Conservation (phyloP, 2,329 filamentous ascomycete species). For the Colletotrichum australisinense region DNA sequence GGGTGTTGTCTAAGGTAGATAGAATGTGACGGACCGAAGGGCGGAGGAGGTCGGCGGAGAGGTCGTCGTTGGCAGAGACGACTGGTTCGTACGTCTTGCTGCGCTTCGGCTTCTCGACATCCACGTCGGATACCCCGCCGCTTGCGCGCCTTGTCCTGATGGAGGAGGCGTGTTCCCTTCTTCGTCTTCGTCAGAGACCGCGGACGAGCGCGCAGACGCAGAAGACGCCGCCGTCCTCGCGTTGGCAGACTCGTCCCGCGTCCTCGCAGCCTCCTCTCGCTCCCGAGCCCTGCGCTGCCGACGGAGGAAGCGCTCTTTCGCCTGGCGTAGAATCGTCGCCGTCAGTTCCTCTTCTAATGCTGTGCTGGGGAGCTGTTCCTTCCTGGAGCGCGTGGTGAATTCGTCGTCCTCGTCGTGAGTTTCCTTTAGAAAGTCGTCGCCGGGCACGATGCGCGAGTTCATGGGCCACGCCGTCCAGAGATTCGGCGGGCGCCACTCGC, state of each 20-base stretch:
- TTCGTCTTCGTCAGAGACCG: not conserved
- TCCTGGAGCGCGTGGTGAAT: slow-evolving; percentile 61
- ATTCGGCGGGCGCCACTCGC: slow-evolving; percentile 63
- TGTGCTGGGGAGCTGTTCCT: slow-evolving; percentile 62
- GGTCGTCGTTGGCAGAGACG: slow-evolving; percentile 77
- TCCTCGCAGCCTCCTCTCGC: not conserved
- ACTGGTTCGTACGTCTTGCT: slow-evolving; percentile 57
- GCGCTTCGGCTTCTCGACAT: not conserved
- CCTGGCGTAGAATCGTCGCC: slow-evolving; percentile 72
- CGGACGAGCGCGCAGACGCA: not conserved
- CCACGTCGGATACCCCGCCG: not conserved
- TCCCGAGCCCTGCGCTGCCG: slow-evolving; percentile 41
- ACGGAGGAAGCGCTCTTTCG: slow-evolving; percentile 72
- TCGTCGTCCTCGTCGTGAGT: slow-evolving; percentile 58
- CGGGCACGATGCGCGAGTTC: slow-evolving; percentile 69
- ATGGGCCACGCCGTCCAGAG: slow-evolving; percentile 91
- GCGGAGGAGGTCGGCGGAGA: slow-evolving; percentile 71
- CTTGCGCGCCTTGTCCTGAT: not conserved
- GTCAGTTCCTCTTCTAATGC: slow-evolving; percentile 78
- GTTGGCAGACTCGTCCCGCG: not conserved
- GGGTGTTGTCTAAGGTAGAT: slow-evolving; percentile 73
- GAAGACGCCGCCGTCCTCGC: slow-evolving; percentile 1
- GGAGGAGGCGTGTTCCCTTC: not conserved
- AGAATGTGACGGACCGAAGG: slow-evolving; percentile 80
- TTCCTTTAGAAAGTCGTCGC: slow-evolving; percentile 61